Percentiles rank a stretch among this genome's conserved stretches.
These are phyloP conservation scores for Cymodocea nodosa DNA, from an alignment of 116 monocot species.

Conservation along the genomic window DNA sequence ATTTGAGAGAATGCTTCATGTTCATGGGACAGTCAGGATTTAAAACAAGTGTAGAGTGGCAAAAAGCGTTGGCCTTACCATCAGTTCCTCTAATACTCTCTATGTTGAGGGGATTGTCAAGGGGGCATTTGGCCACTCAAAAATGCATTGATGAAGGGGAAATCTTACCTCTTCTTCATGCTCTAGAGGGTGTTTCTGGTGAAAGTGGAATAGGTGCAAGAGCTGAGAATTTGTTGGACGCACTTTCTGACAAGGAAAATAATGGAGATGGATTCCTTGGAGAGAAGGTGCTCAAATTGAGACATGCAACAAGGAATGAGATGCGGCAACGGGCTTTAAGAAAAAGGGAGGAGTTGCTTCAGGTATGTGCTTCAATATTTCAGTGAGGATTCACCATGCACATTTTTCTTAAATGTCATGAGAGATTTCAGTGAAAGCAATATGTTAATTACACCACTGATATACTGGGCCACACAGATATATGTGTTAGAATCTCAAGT, in stretches of 20 bases:
- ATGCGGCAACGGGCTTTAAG: constrained; percentile 69
- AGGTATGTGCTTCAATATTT: constrained; percentile 36
- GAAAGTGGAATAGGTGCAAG: constrained; percentile 90
- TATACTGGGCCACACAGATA: too few relatives aligned
- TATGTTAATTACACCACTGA: too few relatives aligned
- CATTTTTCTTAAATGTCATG: background rate
- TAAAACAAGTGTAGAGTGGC: constrained; percentile 66
- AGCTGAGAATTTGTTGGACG: constrained; percentile 94
- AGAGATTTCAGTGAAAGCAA: too few relatives aligned
- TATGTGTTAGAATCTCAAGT: too few relatives aligned
- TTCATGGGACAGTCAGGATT: constrained; percentile 41
- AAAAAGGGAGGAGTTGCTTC: constrained; percentile 62
- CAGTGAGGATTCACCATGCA: background rate
- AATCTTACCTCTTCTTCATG: constrained; percentile 71
- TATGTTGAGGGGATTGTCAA: constrained; percentile 79
- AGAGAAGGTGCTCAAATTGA: constrained; percentile 53
- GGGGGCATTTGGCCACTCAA: constrained; percentile 81
- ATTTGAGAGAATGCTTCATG: constrained; percentile 55
- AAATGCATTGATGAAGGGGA: constrained; percentile 63
- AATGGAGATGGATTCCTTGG: constrained; percentile 83
- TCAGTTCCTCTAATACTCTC: constrained; percentile 81
- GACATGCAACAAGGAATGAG: constrained; percentile 88
- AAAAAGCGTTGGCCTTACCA: constrained; percentile 44
- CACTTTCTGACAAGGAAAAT: constrained; percentile 75
- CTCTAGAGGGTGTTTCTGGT: constrained; percentile 77